Percentiles rank a stretch among this genome's conserved stretches.
Conservation (phyloP, 805 yeast species). For the Candida boidinii region DNA sequence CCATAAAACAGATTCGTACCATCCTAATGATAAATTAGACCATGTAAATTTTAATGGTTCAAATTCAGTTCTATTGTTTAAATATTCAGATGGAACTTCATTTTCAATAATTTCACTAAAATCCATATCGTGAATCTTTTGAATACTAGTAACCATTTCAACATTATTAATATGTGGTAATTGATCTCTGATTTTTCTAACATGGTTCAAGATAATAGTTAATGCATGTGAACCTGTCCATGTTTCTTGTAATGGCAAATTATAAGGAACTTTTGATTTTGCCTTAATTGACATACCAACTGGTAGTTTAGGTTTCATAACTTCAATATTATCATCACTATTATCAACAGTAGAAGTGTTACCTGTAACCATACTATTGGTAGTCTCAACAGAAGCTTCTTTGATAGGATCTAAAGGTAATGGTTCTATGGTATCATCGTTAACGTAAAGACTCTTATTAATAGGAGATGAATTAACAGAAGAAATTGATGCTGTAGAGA, state of each 20-base stretch:
- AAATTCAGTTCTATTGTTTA: conserved; percentile 31
- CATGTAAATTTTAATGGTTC: conserved; percentile 49
- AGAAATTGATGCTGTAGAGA: no score
- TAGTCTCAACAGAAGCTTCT: neutral
- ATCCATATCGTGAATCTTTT: conserved; percentile 32
- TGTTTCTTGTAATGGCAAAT: conserved; percentile 37
- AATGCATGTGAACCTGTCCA: conserved; percentile 55
- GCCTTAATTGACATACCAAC: conserved; percentile 55
- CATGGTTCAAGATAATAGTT: conserved; percentile 28
- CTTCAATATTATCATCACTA: conserved; percentile 11
- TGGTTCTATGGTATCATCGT: conserved; percentile 9
- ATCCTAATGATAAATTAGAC: conserved; percentile 58
- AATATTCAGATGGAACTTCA: conserved; percentile 27
- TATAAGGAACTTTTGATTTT: conserved; percentile 41
- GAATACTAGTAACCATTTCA: conserved; percentile 19
- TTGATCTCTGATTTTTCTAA: conserved; percentile 18
- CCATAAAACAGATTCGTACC: conserved; percentile 68
- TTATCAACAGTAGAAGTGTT: neutral
- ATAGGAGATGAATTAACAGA: no score
- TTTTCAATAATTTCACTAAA: conserved; percentile 3
- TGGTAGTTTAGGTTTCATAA: conserved; percentile 42
- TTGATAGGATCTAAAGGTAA: conserved; percentile 7
- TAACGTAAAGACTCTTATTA: conserved; percentile 2
- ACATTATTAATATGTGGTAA: conserved; percentile 24
- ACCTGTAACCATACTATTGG: neutral